A percentile compares a stretch with the other conserved stretches of the same genome.
Conservation (phyloP, 805 yeast species). For the Kuraishia molischiana region DNA sequence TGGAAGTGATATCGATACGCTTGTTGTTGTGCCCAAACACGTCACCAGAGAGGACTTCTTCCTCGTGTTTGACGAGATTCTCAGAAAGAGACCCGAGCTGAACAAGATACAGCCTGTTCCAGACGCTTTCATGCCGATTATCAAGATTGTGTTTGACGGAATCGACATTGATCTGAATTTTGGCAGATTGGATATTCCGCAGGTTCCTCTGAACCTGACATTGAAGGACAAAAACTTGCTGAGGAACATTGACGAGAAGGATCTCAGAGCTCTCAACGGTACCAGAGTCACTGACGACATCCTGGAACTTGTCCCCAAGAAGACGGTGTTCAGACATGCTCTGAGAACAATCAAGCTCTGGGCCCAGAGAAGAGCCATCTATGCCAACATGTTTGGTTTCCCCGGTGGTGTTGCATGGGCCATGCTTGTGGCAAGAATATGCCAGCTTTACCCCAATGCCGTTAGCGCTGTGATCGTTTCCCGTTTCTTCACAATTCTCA, state of each 20-base stretch:
- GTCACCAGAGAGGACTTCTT: slow-evolving; percentile 87
- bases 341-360: slow-evolving; percentile 88
- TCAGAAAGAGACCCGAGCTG: slow-evolving; percentile 68
- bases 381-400: slow-evolving; percentile 92
- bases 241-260: slow-evolving; percentile 84
- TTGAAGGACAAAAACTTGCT: slow-evolving; percentile 79
- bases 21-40: slow-evolving; percentile 96
- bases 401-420: slow-evolving; percentile 99
- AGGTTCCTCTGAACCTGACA: slow-evolving; percentile 67
- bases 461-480: slow-evolving; percentile 87
- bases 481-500: slow-evolving; percentile 76
- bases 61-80: slow-evolving; percentile 60
- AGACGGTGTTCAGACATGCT: slow-evolving; percentile 87
- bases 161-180: slow-evolving; percentile 89
- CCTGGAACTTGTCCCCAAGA: slow-evolving; percentile 80
- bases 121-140: slow-evolving; percentile 96
- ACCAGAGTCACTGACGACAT: slow-evolving; percentile 97
- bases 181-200: slow-evolving; percentile 76
- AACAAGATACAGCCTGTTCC: slow-evolving; percentile 92
- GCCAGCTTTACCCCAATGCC: slow-evolving; percentile 94
- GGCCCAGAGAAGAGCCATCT: slow-evolving; percentile 93
- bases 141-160: slow-evolving; percentile 80
- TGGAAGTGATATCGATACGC: slow-evolving; percentile 94
- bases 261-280: slow-evolving; percentile 84
- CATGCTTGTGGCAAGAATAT: slow-evolving; percentile 95